These are phyloP conservation scores for Eucalyptus sp. DNA, from an alignment of 345 rosid species.

Conservation along the genomic window DNA sequence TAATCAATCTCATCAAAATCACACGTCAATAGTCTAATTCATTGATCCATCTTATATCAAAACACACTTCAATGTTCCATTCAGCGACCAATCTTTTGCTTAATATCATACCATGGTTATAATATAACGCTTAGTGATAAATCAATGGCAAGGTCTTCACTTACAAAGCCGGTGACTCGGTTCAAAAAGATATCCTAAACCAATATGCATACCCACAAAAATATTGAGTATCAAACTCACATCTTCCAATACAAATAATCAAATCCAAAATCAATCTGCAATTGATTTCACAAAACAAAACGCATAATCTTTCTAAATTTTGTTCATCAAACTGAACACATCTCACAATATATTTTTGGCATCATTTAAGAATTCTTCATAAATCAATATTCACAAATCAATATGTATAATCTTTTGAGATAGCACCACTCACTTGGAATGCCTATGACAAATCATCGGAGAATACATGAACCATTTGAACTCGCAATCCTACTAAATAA, in stretches of 20 bases:
- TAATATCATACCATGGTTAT: too few species aligned
- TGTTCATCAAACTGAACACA: fast-evolving
- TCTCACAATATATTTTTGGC: fast-evolving
- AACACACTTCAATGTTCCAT: neutral
- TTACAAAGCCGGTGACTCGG: fast-evolving
- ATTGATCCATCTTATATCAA: neutral
- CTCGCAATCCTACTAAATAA: fast-evolving
- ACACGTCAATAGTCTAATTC: fast-evolving
- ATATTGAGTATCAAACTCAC: too few species aligned
- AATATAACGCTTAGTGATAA: fast-evolving
- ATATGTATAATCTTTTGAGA: too few species aligned
- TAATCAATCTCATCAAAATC: neutral
- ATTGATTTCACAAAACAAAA: too few species aligned
- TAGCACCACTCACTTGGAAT: neutral
- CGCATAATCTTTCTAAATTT: too few species aligned
- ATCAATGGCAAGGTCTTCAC: neutral
- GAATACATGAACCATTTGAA: too few species aligned
- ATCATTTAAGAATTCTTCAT: too few species aligned
- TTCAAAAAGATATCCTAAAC: fast-evolving
- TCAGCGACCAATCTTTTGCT: fast-evolving
- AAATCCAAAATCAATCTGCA: fast-evolving
- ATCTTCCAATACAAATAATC: too few species aligned
- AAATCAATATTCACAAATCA: too few species aligned
- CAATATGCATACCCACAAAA: fast-evolving
- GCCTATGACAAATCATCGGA: fast-evolving